Conservation (phyloP, 73 alveolate genomes). For the Tetrahymena elliotti region DNA sequence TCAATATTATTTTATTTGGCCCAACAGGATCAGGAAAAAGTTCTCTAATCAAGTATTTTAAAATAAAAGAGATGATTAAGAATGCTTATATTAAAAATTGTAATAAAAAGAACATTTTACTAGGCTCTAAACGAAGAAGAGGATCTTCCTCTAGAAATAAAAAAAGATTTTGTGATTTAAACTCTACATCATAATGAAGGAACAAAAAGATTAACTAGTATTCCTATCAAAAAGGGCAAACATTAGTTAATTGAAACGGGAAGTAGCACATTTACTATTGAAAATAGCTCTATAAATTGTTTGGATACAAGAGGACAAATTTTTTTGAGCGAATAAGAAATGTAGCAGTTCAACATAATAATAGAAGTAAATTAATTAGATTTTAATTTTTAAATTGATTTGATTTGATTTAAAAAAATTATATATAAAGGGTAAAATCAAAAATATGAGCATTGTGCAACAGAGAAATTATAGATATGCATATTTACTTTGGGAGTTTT, state of each 20-base stretch:
- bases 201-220: not conserved
- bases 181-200: constrained; percentile 10
- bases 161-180: not conserved
- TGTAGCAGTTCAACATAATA: constrained; percentile 12
- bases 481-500: constrained; percentile 34
- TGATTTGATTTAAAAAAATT: not conserved
- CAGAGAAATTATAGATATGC: constrained; percentile 36
- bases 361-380: constrained; percentile 4
- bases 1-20: constrained; percentile 31
- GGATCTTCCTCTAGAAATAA: not conserved
- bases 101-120: not conserved
- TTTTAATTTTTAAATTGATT: not conserved
- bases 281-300: not conserved
- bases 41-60: not conserved
- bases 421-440: constrained; percentile 20
- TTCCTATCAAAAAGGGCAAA: not conserved
- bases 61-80: not conserved
- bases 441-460: constrained; percentile 23
- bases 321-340: constrained; percentile 6
- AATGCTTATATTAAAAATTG: not conserved
- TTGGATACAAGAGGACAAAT: constrained; percentile 36
- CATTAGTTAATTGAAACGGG: not conserved
- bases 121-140: constrained; percentile 3
- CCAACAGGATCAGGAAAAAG: constrained; percentile 39
- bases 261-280: not conserved